Evolutionary conservation across 768 basidiomycete species (phyloP).

Genomic region (Suillus weaverae): DNA sequence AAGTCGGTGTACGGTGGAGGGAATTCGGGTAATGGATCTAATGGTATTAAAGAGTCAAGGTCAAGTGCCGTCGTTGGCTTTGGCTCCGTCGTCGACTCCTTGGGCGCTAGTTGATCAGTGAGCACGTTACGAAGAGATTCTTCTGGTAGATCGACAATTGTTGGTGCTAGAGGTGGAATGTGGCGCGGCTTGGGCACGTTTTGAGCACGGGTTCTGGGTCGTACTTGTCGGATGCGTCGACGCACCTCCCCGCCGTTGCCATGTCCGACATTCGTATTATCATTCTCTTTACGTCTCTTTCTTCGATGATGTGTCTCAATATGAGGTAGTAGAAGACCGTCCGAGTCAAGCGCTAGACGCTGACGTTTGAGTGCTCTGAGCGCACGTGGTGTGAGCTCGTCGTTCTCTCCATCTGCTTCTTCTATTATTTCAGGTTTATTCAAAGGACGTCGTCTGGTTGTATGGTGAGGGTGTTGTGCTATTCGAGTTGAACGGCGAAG

Average conservation of each 20-base stretch:
- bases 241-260: constrained; percentile 9
- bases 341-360: constrained; percentile 31
- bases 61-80: constrained; percentile 12
- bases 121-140: neutral
- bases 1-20: no score
- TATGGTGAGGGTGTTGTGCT: constrained; percentile 6
- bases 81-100: neutral
- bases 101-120: constrained; percentile 10
- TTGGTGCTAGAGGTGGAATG: neutral
- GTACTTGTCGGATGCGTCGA: constrained; percentile 4
- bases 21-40: constrained; percentile 20
- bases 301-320: neutral
- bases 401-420: constrained; percentile 2
- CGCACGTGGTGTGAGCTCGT: constrained; percentile 35
- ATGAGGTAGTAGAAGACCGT: constrained; percentile 23
- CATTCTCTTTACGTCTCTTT: constrained; percentile 26
- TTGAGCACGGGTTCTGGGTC: constrained; percentile 4
- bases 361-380: constrained; percentile 36
- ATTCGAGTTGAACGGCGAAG: constrained; percentile 5
- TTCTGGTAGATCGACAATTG: neutral
- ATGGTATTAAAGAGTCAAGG: constrained; percentile 29
- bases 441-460: neutral
- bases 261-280: neutral
- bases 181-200: constrained; percentile 6
- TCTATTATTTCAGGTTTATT: neutral